Conservation (phyloP, 2,329 filamentous ascomycete species). For the Exophiala xenobiotica region DNA sequence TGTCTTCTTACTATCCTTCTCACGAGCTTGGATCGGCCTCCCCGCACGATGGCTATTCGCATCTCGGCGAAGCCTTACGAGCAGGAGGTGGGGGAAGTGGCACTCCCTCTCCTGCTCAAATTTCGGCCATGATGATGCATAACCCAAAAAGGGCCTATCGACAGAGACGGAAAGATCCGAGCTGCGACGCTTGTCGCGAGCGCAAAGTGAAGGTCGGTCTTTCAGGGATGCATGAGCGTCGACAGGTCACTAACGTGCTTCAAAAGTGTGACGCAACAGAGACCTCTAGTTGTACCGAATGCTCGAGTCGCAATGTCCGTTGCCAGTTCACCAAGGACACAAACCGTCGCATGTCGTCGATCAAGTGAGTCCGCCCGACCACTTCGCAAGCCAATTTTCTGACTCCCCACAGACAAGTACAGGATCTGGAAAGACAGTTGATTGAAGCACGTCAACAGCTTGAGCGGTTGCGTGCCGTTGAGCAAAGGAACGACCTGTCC, state of each 20-base stretch:
- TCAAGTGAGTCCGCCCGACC: constrained; percentile 63
- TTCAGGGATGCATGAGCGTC: neutral
- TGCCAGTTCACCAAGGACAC: constrained; percentile 99
- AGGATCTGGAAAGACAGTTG: constrained; percentile 92
- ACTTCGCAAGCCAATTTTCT: constrained; percentile 23
- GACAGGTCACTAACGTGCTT: constrained; percentile 17
- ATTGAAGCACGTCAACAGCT: constrained; percentile 78
- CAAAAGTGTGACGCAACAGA: constrained; percentile 89
- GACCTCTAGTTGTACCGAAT: constrained; percentile 93
- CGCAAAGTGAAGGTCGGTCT: constrained; percentile 62
- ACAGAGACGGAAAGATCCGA: constrained; percentile 92
- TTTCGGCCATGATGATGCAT: constrained; percentile 55
- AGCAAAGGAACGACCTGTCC: constrained; percentile 51
- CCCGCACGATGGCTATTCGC: constrained; percentile 39
- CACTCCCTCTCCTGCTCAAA: constrained; percentile 31
- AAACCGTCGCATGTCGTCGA: constrained; percentile 96
- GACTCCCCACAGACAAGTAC: constrained; percentile 65
- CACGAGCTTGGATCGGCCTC: constrained; percentile 44
- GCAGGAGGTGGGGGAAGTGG: constrained; percentile 13
- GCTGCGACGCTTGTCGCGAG: constrained; percentile 94
- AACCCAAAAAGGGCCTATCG: constrained; percentile 91
- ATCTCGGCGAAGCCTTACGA: constrained; percentile 34
- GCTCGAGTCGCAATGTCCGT: constrained; percentile 91
- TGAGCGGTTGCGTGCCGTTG: constrained; percentile 65
- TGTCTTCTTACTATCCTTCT: constrained; percentile 36